phyloP scores from a whole-genome alignment of 805 yeast genomes.

The Danielozyma ontarioensis region DNA sequence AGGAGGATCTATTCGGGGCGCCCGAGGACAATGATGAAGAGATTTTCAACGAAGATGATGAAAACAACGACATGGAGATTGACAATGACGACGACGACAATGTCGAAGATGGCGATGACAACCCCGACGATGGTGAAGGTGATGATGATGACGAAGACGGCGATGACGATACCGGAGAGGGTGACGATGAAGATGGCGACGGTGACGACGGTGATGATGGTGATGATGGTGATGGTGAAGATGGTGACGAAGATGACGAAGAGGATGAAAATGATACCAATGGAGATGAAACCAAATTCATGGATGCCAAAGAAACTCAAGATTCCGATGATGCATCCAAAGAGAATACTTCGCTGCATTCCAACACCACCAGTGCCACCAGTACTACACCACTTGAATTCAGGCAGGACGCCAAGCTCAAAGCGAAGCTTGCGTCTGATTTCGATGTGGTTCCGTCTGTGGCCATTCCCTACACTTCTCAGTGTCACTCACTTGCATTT shows the following conservation, averaged over 20 bases:
- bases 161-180: conserved; percentile 19
- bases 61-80: conserved; percentile 6
- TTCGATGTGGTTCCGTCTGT: conserved; percentile 79
- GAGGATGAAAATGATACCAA: conserved; percentile 14
- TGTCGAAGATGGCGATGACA: conserved; percentile 14
- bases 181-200: conserved; percentile 22
- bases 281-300: conserved; percentile 7
- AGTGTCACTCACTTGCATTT: conserved; percentile 72
- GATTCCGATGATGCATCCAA: conserved; percentile 8
- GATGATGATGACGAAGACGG: conserved; percentile 18
- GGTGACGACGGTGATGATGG: conserved; percentile 19
- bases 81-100: conserved; percentile 14
- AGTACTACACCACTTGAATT: conserved; percentile 5
- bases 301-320: conserved; percentile 8
- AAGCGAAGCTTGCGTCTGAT: conserved; percentile 47
- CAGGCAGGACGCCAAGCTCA: conserved; percentile 28
- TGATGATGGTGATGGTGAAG: conserved; percentile 16
- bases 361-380: conserved; percentile 3
- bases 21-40: conserved; percentile 12
- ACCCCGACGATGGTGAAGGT: conserved; percentile 16
- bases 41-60: conserved; percentile 10
- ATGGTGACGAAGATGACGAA: conserved; percentile 9
- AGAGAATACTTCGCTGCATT: conserved; percentile 2
- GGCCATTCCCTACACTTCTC: conserved; percentile 78
- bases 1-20: conserved; percentile 25